Evolutionary conservation across 2,329 filamentous ascomycete genomes (phyloP).

Genomic region (Emmonsiellopsis sp.): DNA sequence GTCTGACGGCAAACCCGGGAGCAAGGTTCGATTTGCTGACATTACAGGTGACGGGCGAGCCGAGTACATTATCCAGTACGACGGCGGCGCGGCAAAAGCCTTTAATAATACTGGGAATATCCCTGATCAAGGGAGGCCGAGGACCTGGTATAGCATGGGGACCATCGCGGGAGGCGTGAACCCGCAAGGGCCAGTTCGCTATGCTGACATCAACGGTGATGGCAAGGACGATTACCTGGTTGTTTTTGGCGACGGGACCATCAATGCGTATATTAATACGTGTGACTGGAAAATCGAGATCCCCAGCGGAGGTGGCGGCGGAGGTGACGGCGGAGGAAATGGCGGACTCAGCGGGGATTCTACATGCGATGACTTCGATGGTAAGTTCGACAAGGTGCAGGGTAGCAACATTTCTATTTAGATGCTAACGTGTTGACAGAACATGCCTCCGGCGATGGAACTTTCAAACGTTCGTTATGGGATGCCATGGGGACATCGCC

Average conservation of each 20-base stretch:
- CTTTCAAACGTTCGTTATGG: too few relatives aligned
- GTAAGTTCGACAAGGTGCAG: too few relatives aligned
- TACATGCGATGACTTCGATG: too few relatives aligned
- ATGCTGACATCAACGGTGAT: constrained; percentile 1
- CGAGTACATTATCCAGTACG: neutral
- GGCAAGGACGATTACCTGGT: constrained; percentile 2
- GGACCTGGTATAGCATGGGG: neutral
- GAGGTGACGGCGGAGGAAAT: too few relatives aligned
- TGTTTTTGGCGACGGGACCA: neutral
- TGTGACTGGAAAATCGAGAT: neutral
- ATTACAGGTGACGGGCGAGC: constrained; percentile 4
- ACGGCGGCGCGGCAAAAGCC: neutral
- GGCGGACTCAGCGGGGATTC: too few relatives aligned
- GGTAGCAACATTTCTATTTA: too few relatives aligned
- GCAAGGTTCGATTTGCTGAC: neutral
- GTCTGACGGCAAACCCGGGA: neutral
- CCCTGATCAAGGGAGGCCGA: neutral
- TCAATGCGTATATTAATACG: constrained; percentile 2
- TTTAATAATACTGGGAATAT: constrained; percentile 1
- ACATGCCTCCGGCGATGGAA: too few relatives aligned
- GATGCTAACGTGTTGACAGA: too few relatives aligned
- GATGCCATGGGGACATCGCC: too few relatives aligned
- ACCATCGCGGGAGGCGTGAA: constrained; percentile 2
- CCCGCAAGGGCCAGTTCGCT: neutral
- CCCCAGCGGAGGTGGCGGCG: too few relatives aligned